phyloP scores from a whole-genome alignment of 257 asterid species.

The Solanum pennellii region DNA sequence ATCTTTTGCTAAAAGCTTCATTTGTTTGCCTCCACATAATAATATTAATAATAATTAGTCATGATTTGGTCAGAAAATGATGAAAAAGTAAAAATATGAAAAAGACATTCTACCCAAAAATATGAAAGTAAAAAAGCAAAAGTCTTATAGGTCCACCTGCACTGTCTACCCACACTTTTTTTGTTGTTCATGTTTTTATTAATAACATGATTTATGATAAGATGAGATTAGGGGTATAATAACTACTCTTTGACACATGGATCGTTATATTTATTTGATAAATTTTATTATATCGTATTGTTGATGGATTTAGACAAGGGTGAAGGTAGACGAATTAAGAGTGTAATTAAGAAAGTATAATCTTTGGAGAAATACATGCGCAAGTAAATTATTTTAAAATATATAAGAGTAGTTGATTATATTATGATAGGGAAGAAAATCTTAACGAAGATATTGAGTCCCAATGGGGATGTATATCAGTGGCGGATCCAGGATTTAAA shows the following conservation, averaged over 20 bases:
- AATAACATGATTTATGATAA: not conserved
- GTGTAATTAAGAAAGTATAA: not conserved
- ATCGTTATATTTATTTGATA: not conserved
- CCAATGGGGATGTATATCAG: not conserved
- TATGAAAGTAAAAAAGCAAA: constrained; percentile 15
- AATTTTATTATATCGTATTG: not conserved
- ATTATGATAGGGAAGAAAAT: not conserved
- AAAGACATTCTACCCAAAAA: not conserved
- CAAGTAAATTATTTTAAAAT: too few relatives aligned
- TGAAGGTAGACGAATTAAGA: not conserved
- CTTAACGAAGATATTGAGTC: not conserved
- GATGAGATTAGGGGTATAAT: not conserved
- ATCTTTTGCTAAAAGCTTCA: not conserved
- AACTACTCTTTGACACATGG: not conserved
- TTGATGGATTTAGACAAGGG: not conserved
- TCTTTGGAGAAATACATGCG: not conserved
- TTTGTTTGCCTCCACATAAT: not conserved
- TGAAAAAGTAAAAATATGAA: constrained; percentile 11
- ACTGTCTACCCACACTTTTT: constrained; percentile 5
- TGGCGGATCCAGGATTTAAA: too few relatives aligned
- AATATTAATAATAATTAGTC: not conserved
- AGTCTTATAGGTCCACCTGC: constrained; percentile 34
- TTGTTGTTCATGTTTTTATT: not conserved
- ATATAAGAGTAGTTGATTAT: not conserved
- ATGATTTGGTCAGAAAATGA: constrained; percentile 30